Conservation (phyloP, 1,284 basidiomycete species). For the Taiwanofungus camphoratus region DNA sequence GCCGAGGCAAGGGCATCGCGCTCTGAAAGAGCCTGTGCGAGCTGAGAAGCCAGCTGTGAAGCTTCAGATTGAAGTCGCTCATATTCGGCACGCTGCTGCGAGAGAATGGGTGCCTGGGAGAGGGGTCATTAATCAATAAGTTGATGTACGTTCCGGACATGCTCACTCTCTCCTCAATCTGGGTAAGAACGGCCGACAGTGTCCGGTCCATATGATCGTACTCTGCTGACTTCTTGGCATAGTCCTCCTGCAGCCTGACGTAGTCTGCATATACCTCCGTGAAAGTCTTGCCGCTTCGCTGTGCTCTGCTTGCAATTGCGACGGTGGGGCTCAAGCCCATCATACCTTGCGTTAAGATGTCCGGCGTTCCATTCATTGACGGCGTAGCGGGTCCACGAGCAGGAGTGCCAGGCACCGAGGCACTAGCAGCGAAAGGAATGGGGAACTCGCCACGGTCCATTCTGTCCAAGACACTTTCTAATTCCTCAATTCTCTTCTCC, state of each 20-base stretch:
- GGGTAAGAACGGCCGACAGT: slow-evolving; percentile 65
- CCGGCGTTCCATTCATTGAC: slow-evolving; percentile 34
- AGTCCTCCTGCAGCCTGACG: slow-evolving; percentile 79
- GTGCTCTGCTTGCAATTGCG: slow-evolving; percentile 74
- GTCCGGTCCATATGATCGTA: slow-evolving; percentile 78
- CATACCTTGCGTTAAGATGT: slow-evolving; percentile 45
- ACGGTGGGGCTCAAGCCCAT: slow-evolving; percentile 78
- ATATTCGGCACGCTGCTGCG: slow-evolving; percentile 83
- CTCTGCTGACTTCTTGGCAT: slow-evolving; percentile 71
- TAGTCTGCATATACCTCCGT: slow-evolving; percentile 90
- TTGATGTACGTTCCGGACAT: not conserved
- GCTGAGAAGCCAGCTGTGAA: slow-evolving; percentile 73
- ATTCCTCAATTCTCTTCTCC: slow-evolving; percentile 53
- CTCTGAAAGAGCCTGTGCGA: slow-evolving; percentile 65
- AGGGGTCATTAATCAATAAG: not conserved
- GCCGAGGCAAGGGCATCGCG: slow-evolving; percentile 50
- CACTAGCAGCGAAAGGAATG: slow-evolving; percentile 34
- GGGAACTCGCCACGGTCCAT: slow-evolving; percentile 68
- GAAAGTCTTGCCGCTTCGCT: slow-evolving; percentile 78
- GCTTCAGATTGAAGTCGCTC: slow-evolving; percentile 75
- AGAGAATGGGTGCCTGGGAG: slow-evolving; percentile 78
- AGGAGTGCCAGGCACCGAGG: slow-evolving; percentile 29
- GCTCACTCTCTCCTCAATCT: slow-evolving; percentile 85
- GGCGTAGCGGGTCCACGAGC: slow-evolving; percentile 37
- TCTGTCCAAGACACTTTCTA: slow-evolving; percentile 58